These are phyloP conservation scores for Ceratocystis huliohia DNA, from an alignment of 2,329 filamentous ascomycete species.

Conservation along the genomic window DNA sequence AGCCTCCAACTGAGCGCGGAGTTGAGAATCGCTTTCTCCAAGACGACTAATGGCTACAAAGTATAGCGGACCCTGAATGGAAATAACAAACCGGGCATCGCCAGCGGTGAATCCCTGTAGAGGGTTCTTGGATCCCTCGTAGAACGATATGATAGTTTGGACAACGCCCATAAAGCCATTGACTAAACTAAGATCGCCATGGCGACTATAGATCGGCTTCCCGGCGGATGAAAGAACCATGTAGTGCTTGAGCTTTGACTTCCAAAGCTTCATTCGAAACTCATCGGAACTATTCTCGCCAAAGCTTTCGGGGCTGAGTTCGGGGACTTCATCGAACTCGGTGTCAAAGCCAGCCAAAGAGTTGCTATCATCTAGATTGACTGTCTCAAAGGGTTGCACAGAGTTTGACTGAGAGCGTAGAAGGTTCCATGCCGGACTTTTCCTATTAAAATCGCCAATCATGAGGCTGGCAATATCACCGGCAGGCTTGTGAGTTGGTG, in stretches of 20 bases:
- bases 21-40: constrained; percentile 80
- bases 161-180: constrained; percentile 91
- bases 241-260: constrained; percentile 90
- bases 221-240: constrained; percentile 91
- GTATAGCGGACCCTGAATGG: constrained; percentile 76
- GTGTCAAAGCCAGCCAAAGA: constrained; percentile 53
- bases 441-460: constrained; percentile 53
- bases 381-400: constrained; percentile 48
- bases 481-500: constrained; percentile 47
- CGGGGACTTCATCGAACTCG: constrained; percentile 67
- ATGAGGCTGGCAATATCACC: constrained; percentile 75
- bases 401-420: constrained; percentile 49
- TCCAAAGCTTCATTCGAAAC: constrained; percentile 60
- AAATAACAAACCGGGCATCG: constrained; percentile 70
- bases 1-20: constrained; percentile 78
- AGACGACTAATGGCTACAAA: constrained; percentile 87
- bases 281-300: constrained; percentile 38
- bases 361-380: constrained; percentile 35
- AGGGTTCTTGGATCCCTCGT: constrained; percentile 64
- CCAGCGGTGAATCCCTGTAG: constrained; percentile 80
- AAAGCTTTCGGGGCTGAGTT: constrained; percentile 25
- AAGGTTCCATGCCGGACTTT: constrained; percentile 56
- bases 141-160: constrained; percentile 96
- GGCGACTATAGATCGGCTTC: constrained; percentile 92
- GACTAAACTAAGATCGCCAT: constrained; percentile 79